A percentile compares a stretch with the other conserved stretches of the same genome.
Evolutionary conservation across 768 basidiomycete genomes (phyloP).

Genomic region (Cystofilobasidium ferigula): DNA sequence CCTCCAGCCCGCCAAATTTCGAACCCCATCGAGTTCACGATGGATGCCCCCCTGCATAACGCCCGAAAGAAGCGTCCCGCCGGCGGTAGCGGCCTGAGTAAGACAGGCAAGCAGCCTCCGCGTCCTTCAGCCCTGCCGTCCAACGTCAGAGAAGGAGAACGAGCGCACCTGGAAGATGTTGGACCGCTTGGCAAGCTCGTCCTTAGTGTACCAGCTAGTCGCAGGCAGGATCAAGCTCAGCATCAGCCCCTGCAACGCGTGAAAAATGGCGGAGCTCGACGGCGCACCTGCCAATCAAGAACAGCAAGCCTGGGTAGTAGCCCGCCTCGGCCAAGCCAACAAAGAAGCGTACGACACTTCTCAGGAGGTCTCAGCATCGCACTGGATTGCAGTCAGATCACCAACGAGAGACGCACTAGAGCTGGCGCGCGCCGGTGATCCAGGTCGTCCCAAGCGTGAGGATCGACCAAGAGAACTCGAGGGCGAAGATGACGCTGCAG

Average conservation of each 20-base stretch:
- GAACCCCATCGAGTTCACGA: background rate
- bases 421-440: slow-evolving; percentile 20
- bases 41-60: background rate
- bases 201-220: slow-evolving; percentile 11
- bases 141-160: too few species aligned
- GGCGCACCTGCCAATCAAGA: slow-evolving; percentile 14
- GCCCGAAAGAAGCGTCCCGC: background rate
- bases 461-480: slow-evolving; percentile 27
- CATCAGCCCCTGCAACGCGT: too few species aligned
- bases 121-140: background rate
- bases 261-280: too few species aligned
- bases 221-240: too few species aligned
- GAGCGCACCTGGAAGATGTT: slow-evolving; percentile 3
- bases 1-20: background rate
- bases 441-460: slow-evolving; percentile 26
- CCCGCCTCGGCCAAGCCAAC: background rate
- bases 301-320: slow-evolving; percentile 3
- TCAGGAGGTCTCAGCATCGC: too few species aligned
- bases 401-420: slow-evolving; percentile 8
- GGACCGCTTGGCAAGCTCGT: slow-evolving; percentile 9
- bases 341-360: background rate
- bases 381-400: background rate
- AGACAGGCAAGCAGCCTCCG: background rate
- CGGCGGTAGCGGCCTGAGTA: background rate
- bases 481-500: slow-evolving; percentile 24